These are phyloP conservation scores for Parafenestella ontariensis DNA, from an alignment of 2,329 filamentous ascomycete genomes.

Conservation along the genomic window DNA sequence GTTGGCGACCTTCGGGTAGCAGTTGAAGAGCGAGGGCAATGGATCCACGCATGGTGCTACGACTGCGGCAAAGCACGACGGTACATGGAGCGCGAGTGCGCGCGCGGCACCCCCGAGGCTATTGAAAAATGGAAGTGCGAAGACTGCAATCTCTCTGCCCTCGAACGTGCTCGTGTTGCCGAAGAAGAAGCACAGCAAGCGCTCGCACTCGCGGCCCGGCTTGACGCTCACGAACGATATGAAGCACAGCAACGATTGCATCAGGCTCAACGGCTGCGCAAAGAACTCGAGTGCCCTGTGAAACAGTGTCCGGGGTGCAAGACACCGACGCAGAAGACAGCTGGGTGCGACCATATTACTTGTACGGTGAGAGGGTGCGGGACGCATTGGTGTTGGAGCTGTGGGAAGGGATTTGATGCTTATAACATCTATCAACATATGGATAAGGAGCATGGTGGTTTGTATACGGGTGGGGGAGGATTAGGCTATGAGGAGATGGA, in stretches of 20 bases:
- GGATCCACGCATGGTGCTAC: constrained; percentile 60
- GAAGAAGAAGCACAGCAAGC: constrained; percentile 14
- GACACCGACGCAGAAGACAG: constrained; percentile 46
- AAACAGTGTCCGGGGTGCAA: constrained; percentile 50
- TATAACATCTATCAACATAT: constrained; percentile 51
- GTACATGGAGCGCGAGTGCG: constrained; percentile 55
- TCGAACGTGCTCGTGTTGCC: constrained; percentile 15
- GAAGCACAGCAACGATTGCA: constrained; percentile 1
- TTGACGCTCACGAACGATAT: constrained; percentile 5
- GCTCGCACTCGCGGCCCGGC: neutral
- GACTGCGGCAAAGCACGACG: constrained; percentile 53
- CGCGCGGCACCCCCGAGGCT: constrained; percentile 49
- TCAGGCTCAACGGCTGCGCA: constrained; percentile 14
- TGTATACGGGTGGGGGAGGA: neutral
- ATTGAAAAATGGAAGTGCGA: constrained; percentile 54
- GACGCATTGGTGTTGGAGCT: constrained; percentile 54
- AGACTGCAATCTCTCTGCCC: constrained; percentile 36
- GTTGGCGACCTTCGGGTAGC: constrained; percentile 51
- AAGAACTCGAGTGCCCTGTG: constrained; percentile 34
- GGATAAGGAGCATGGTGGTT: constrained; percentile 12
- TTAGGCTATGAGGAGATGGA: neutral
- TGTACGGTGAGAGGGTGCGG: constrained; percentile 43
- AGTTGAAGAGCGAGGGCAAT: constrained; percentile 51
- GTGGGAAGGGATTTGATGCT: constrained; percentile 36
- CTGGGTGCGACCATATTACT: constrained; percentile 49